Evolutionary conservation across 2,329 filamentous ascomycete species (phyloP), one percentile per base, ranked within the genome.

Genomic region (Trichoderma sp.): DNA sequence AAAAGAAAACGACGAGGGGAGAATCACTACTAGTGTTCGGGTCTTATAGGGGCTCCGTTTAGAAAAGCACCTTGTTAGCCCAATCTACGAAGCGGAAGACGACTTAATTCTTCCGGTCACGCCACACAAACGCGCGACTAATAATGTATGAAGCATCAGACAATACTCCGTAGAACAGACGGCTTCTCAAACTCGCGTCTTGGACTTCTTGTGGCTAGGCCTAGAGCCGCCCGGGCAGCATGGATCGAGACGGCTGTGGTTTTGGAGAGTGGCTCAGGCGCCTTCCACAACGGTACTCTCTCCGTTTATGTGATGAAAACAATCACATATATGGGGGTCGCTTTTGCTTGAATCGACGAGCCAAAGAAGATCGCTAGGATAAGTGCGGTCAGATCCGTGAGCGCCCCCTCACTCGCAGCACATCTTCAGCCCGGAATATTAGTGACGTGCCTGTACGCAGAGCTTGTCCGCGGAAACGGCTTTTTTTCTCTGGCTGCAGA

Each of bases 111-210:
- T 55, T 67, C 63, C 63, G 55, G 55, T 67, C 63, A 67, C 63
- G 63, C 63, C 63, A 67, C 40, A 21, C 55, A 59, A 40, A 33
- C 29, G 63, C 55, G 55, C 63, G 55, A 67, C 63, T 31, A 67
- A 67, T 43, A 58, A 21, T 13, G 19, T 27, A 29, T 58, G 19
- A 4, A 52, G 55, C 21, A 59, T 59, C 55, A 67, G 56, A 40
- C 40, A 52, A 59, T 31, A 10, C 35, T 29, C 35, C 19, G 40
- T 43, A 43, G 40, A 43, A 3, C 2, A 40, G 14, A 40, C 37
- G 3, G 8, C n/a, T 43, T 37, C 49, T 58, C 61, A 16, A 27
- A 43, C 21, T 67, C 63, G 55, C 63, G 29, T 58, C 53, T 6
- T 43, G 61, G 5, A 63, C 49, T 56, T 40, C 33, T 64, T 52